These are phyloP conservation scores for Yamadazyma jaroonii DNA, from an alignment of 1,139 yeast species.

Conservation along the genomic window DNA sequence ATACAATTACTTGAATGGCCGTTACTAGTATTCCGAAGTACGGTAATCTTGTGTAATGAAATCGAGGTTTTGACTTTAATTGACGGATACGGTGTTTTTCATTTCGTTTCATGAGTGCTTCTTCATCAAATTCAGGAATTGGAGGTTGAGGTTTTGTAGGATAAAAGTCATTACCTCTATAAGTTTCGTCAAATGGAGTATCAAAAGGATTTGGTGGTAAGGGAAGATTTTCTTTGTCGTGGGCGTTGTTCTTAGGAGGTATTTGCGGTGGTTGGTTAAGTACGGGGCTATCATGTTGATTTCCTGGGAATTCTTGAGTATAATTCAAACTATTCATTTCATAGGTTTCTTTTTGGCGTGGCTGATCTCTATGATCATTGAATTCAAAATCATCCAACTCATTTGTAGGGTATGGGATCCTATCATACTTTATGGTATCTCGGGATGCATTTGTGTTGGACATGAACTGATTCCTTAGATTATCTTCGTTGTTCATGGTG, in stretches of 20 bases:
- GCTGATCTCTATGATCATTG: neutral
- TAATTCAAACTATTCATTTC: conserved; percentile 10
- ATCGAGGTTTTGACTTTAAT: conserved; percentile 32
- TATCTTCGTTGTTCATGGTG: conserved; percentile 8
- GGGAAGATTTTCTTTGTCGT: conserved; percentile 1
- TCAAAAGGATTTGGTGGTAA: conserved; percentile 4
- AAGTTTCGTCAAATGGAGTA: conserved; percentile 13
- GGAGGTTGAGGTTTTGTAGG: conserved; percentile 17
- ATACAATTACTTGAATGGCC: conserved; percentile 54
- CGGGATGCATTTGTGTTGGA: conserved; percentile 15
- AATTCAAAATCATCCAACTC: conserved; percentile 15
- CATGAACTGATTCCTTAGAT: conserved; percentile 15
- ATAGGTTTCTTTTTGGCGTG: conserved; percentile 7
- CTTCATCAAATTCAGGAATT: conserved; percentile 15
- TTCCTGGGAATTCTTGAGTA: conserved; percentile 9
- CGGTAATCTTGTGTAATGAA: conserved; percentile 44
- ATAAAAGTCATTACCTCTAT: conserved; percentile 5
- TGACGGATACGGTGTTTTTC: conserved; percentile 27
- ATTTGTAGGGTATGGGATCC: conserved; percentile 2
- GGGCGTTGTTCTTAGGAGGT: no score
- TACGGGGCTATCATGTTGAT: no score
- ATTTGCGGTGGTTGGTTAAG: no score
- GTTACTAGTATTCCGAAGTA: conserved; percentile 48
- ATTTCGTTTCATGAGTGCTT: conserved; percentile 19
- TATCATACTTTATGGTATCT: conserved; percentile 7